phyloP scores from a whole-genome alignment of 306 rosid genomes.

The Prunus mume region DNA sequence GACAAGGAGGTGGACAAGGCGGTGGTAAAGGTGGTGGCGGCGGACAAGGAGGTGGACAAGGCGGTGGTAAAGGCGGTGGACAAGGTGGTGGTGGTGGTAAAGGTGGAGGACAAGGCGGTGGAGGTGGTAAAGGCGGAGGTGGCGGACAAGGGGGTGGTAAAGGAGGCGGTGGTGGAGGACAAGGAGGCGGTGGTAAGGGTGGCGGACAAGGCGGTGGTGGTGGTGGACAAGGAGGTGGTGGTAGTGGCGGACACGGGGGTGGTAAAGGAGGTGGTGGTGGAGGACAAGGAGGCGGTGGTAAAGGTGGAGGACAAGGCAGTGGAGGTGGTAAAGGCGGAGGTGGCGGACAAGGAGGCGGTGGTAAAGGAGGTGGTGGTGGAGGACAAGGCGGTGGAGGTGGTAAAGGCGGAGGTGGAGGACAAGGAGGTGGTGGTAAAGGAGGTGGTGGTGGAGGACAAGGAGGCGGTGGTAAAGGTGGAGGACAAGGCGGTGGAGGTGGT shows the following conservation, averaged over 20 bases:
- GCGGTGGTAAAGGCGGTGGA: not conserved
- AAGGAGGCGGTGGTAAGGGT: not conserved
- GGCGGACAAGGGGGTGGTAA: not conserved
- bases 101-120: not conserved
- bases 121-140: not conserved
- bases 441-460: not conserved
- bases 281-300: not conserved
- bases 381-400: not conserved
- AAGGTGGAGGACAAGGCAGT: not conserved
- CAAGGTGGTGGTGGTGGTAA: not conserved
- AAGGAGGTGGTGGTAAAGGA: not conserved
- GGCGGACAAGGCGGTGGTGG: not conserved
- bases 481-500: constrained; percentile 2
- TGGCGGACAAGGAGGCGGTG: not conserved
- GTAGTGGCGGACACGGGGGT: not conserved
- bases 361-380: not conserved
- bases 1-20: not conserved
- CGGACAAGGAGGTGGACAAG: not conserved
- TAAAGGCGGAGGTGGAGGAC: not conserved
- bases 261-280: not conserved
- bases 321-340: not conserved
- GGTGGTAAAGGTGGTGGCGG: not conserved
- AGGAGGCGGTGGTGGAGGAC: not conserved
- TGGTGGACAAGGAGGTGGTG: not conserved
- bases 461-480: not conserved